phyloP scores from a whole-genome alignment of 2,329 filamentous ascomycete genomes.

The Aspergillus pseudonomiae region DNA sequence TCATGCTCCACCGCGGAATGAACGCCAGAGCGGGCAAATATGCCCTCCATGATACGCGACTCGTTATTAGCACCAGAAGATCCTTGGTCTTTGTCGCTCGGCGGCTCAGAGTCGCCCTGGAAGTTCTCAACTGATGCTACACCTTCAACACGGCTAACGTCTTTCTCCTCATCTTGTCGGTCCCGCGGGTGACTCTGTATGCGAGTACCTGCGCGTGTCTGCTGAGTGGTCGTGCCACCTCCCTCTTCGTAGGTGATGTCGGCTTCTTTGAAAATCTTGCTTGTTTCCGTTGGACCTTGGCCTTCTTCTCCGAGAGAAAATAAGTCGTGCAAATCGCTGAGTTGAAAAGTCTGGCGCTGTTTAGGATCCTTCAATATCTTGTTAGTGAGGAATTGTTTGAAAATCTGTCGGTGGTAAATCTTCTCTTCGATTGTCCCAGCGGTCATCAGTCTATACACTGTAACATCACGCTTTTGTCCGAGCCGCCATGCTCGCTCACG shows the following conservation, averaged over 20 bases:
- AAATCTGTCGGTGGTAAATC: slow-evolving; percentile 97
- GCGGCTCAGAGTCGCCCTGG: slow-evolving; percentile 51
- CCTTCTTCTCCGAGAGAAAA: slow-evolving; percentile 75
- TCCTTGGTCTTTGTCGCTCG: slow-evolving; percentile 23
- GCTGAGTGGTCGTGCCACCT: slow-evolving; percentile 13
- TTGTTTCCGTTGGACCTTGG: slow-evolving; percentile 77
- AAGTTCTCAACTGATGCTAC: slow-evolving; percentile 69
- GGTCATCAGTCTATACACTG: slow-evolving; percentile 97
- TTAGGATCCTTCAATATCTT: slow-evolving; percentile 95
- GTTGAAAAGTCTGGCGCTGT: slow-evolving; percentile 85
- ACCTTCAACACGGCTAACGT: slow-evolving; percentile 59
- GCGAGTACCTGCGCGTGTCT: background rate
- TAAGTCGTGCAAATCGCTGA: slow-evolving; percentile 87
- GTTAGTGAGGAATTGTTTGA: slow-evolving; percentile 96
- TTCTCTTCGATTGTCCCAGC: slow-evolving; percentile 98
- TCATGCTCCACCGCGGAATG: slow-evolving; percentile 95
- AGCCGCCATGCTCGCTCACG: slow-evolving; percentile 94
- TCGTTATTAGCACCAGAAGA: slow-evolving; percentile 52
- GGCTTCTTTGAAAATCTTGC: slow-evolving; percentile 82
- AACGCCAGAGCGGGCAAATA: slow-evolving; percentile 83
- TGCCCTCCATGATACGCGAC: slow-evolving; percentile 80
- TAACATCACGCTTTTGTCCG: slow-evolving; percentile 91
- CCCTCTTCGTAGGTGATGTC: slow-evolving; percentile 67
- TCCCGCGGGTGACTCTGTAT: background rate
- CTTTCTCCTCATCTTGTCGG: slow-evolving; percentile 40